Conservation (phyloP, 306 rosid genomes). For the Casuarina cunninghamiana region DNA sequence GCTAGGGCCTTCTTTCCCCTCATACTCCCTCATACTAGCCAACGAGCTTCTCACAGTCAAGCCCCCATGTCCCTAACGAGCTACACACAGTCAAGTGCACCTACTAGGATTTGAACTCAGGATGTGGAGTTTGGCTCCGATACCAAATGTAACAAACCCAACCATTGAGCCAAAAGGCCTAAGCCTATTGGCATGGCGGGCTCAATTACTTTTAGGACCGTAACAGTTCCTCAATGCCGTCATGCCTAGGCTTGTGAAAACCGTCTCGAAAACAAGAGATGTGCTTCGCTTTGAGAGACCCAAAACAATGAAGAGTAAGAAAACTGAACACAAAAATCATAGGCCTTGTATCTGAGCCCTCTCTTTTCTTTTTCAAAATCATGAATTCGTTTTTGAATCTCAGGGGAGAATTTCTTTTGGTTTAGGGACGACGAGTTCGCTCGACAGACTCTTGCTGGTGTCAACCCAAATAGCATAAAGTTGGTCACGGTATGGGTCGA, state of each 20-base stretch:
- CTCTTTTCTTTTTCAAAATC: not conserved
- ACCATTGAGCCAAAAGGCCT: no score
- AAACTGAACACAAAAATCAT: not conserved
- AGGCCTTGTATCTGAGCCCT: no score
- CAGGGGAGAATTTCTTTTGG: slow-evolving; percentile 87
- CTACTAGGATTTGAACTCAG: no score
- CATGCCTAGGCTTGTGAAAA: slow-evolving; percentile 38
- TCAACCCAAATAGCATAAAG: slow-evolving; percentile 42
- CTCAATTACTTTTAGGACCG: no score
- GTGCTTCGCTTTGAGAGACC: slow-evolving; percentile 52
- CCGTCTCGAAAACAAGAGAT: slow-evolving; percentile 20
- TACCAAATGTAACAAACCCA: no score
- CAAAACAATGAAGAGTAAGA: slow-evolving; percentile 41
- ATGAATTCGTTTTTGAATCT: not conserved
- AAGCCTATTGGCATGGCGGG: no score
- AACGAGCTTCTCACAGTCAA: no score
- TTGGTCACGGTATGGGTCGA: slow-evolving; percentile 39
- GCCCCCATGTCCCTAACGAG: no score
- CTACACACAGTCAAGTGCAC: no score
- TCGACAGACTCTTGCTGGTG: slow-evolving; percentile 61
- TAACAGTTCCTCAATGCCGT: slow-evolving; percentile 4
- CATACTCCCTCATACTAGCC: no score
- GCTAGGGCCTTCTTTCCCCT: no score
- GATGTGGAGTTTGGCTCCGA: no score
- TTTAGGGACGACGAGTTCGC: slow-evolving; percentile 65